Conservation (phyloP, 768 basidiomycete genomes). For the Phlebiopsis gigantea region DNA sequence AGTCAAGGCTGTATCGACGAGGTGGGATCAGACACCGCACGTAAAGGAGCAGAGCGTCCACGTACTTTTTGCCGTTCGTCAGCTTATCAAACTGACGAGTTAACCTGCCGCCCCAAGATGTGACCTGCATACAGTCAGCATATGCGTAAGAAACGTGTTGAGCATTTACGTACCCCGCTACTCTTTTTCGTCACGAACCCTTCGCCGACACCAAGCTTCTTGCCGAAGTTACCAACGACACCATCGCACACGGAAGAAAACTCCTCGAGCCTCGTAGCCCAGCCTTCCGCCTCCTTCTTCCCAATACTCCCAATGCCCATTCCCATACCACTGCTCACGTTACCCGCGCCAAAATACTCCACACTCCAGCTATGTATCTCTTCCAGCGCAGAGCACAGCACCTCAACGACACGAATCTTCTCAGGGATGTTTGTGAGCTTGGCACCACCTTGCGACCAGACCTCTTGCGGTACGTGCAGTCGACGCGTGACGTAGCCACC, state of each 20-base stretch:
- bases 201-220: slow-evolving; percentile 86
- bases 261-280: slow-evolving; percentile 75
- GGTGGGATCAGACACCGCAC: slow-evolving; percentile 2
- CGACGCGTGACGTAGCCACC: slow-evolving; percentile 88
- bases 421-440: slow-evolving; percentile 78
- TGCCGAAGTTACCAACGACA: slow-evolving; percentile 76
- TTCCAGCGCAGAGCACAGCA: slow-evolving; percentile 73
- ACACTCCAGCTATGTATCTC: slow-evolving; percentile 68
- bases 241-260: slow-evolving; percentile 76
- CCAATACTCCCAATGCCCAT: slow-evolving; percentile 74
- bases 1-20: slow-evolving; percentile 61
- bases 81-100: slow-evolving; percentile 77
- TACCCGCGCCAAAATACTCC: slow-evolving; percentile 74
- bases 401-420: slow-evolving; percentile 81
- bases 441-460: slow-evolving; percentile 89
- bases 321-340: slow-evolving; percentile 67
- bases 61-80: slow-evolving; percentile 86
- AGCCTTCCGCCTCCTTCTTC: slow-evolving; percentile 72
- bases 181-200: slow-evolving; percentile 81
- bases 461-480: slow-evolving; percentile 82
- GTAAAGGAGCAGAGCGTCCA: slow-evolving; percentile 3
- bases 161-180: slow-evolving; percentile 41
- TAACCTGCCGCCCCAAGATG: slow-evolving; percentile 68
- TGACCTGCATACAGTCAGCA: slow-evolving; percentile 30
- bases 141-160: neutral